A percentile compares a stretch with the other conserved stretches of the same genome.
Evolutionary conservation across 1,284 basidiomycete species (phyloP).

Genomic region (Laetiporus sulphureus): DNA sequence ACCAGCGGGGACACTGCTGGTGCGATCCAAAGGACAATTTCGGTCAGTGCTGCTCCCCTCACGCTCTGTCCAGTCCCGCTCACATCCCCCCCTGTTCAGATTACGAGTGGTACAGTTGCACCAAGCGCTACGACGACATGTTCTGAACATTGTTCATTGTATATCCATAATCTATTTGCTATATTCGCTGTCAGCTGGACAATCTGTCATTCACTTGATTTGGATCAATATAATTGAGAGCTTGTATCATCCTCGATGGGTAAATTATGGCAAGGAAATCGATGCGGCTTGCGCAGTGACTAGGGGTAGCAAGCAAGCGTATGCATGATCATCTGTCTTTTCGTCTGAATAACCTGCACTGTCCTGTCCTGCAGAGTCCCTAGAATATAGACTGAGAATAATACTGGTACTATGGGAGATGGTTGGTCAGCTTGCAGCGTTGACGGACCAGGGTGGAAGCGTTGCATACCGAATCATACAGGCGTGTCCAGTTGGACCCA

Average conservation of each 20-base stretch:
- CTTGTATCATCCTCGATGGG: too few relatives aligned
- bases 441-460: neutral
- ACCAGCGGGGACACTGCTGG: slow-evolving; percentile 38
- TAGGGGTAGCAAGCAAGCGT: too few relatives aligned
- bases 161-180: slow-evolving; percentile 1
- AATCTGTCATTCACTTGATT: neutral
- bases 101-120: slow-evolving; percentile 76
- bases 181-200: slow-evolving; percentile 1
- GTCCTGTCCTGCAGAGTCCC: too few relatives aligned
- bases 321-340: too few relatives aligned
- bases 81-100: slow-evolving; percentile 34
- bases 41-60: slow-evolving; percentile 27
- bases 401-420: slow-evolving; percentile 58
- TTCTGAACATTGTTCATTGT: slow-evolving; percentile 28
- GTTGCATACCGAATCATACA: slow-evolving; percentile 80
- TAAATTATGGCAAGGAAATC: too few relatives aligned
- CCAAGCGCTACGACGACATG: slow-evolving; percentile 61
- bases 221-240: neutral
- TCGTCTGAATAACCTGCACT: too few relatives aligned
- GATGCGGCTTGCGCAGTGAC: too few relatives aligned
- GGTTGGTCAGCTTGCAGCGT: slow-evolving; percentile 8
- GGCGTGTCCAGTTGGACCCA: slow-evolving; percentile 87
- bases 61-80: slow-evolving; percentile 12
- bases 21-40: slow-evolving; percentile 37
- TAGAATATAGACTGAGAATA: slow-evolving; percentile 79